Percentiles rank a stretch among this genome's conserved stretches.
Evolutionary conservation across 805 yeast species (phyloP).

Genomic region (Yarrowia alimentaria): DNA sequence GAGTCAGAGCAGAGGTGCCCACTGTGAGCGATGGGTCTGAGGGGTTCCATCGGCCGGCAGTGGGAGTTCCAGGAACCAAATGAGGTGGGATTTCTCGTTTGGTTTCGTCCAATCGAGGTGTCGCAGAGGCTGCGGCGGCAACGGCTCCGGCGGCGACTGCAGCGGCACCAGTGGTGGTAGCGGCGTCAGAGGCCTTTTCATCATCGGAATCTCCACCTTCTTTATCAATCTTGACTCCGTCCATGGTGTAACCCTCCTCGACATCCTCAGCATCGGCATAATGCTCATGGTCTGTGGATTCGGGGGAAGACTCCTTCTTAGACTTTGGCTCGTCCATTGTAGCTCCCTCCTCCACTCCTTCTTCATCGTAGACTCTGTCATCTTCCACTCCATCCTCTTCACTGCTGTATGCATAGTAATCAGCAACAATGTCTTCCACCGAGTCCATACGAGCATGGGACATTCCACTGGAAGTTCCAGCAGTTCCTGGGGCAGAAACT

Average conservation of each 20-base stretch:
- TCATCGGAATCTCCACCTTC: constrained; percentile 9
- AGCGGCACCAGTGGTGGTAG: no score
- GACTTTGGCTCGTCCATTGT: constrained; percentile 26
- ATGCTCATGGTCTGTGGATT: constrained; percentile 27
- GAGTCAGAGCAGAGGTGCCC: neutral
- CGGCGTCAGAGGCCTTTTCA: no score
- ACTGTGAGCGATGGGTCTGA: no score
- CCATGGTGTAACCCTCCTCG: constrained; percentile 5
- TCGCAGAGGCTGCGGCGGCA: no score
- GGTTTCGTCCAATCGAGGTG: no score
- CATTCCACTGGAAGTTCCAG: neutral
- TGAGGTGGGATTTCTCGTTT: constrained; percentile 1
- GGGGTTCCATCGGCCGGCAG: no score
- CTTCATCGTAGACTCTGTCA: constrained; percentile 7
- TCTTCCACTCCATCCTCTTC: constrained; percentile 15
- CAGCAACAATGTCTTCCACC: constrained; percentile 32
- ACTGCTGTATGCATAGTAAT: constrained; percentile 30
- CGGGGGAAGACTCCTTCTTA: neutral
- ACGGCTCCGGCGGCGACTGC: no score
- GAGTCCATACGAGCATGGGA: constrained; percentile 8
- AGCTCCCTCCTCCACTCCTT: constrained; percentile 24
- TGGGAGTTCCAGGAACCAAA: constrained; percentile 1
- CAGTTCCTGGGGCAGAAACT: neutral
- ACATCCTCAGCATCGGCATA: constrained; percentile 28
- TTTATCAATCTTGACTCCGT: constrained; percentile 17